These are phyloP conservation scores for Fusarium keratoplasticum DNA, from an alignment of 2,329 filamentous ascomycete species.

Conservation along the genomic window DNA sequence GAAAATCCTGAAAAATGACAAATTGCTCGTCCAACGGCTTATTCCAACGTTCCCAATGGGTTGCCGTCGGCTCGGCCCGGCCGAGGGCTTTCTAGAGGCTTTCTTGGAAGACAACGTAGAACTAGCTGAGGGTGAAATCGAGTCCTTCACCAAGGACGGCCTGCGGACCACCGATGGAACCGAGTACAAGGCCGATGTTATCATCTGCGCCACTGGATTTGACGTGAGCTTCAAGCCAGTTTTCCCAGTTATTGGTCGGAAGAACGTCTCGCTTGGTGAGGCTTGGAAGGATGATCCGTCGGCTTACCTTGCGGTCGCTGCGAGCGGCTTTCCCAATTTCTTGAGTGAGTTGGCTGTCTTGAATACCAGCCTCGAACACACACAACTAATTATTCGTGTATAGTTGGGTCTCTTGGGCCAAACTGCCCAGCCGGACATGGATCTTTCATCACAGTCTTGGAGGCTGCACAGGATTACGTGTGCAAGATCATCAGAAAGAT, in stretches of 20 bases:
- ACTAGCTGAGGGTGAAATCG: constrained; percentile 23
- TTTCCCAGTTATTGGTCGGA: constrained; percentile 37
- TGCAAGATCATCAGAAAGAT: constrained; percentile 21
- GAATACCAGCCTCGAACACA: background rate
- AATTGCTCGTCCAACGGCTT: constrained; percentile 35
- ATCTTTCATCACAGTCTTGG: constrained; percentile 12
- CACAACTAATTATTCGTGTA: background rate
- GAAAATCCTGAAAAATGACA: constrained; percentile 7
- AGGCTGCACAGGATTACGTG: constrained; percentile 16
- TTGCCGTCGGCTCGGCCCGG: constrained; percentile 58
- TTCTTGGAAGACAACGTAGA: constrained; percentile 40
- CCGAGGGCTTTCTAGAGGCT: constrained; percentile 54
- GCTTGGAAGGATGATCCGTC: constrained; percentile 42
- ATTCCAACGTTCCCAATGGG: constrained; percentile 54
- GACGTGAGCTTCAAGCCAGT: constrained; percentile 41
- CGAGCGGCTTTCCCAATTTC: constrained; percentile 44
- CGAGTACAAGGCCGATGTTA: background rate
- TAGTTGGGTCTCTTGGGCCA: constrained; percentile 6
- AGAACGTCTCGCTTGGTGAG: constrained; percentile 33
- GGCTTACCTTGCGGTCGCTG: constrained; percentile 43
- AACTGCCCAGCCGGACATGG: constrained; percentile 17
- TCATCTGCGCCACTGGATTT: too few relatives aligned
- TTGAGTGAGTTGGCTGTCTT: constrained; percentile 5
- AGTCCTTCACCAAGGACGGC: constrained; percentile 13
- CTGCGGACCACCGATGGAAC: constrained; percentile 14